A percentile compares a stretch with the other conserved stretches of the same genome.
Evolutionary conservation across 192 early-diverging fungal species (phyloP).

Genomic region (Coemansia erecta): DNA sequence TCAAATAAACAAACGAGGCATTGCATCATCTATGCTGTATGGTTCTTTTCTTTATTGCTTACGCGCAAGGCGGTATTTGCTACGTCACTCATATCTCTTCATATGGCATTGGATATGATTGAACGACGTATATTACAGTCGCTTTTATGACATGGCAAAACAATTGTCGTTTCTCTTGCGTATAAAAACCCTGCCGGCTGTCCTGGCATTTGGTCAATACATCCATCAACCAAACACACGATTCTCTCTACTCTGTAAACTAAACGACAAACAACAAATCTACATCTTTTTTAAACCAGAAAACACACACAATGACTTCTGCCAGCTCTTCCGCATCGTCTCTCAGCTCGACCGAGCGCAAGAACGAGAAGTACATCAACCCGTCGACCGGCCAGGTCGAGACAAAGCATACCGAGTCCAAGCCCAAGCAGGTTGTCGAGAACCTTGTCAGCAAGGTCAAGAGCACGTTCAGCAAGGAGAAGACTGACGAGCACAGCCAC

Average conservation of each 20-base stretch:
- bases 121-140: neutral
- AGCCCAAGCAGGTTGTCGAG: slow-evolving; percentile 16
- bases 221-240: neutral
- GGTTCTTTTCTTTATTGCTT: neutral
- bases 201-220: neutral
- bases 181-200: neutral
- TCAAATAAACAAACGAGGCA: neutral
- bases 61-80: neutral
- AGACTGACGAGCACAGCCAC: slow-evolving; percentile 11
- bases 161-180: neutral
- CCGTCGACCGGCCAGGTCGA: no score
- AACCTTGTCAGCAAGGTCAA: slow-evolving; percentile 16
- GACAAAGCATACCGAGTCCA: slow-evolving; percentile 1
- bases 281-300: neutral
- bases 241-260: neutral
- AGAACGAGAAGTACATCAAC: neutral
- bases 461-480: slow-evolving; percentile 8
- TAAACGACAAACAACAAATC: neutral
- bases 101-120: neutral
- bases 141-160: neutral
- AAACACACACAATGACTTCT: neutral
- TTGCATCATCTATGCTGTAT: neutral
- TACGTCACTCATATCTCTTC: slow-evolving; percentile 1
- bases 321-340: slow-evolving; percentile 1
- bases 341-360: neutral